Conservation (phyloP, 768 basidiomycete species). For the Serpula lacrymans region DNA sequence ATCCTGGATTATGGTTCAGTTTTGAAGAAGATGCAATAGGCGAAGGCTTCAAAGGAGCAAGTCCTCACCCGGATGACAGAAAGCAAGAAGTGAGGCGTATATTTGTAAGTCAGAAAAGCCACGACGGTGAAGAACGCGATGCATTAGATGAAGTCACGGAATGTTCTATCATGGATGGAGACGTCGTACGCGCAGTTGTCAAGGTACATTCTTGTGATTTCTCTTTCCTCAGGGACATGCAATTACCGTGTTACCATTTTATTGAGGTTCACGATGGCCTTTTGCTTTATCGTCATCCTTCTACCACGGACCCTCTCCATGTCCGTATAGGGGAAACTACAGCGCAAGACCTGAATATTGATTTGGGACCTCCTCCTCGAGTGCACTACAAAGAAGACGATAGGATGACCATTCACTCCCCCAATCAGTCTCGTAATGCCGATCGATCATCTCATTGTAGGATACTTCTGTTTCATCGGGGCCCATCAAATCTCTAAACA, state of each 20-base stretch:
- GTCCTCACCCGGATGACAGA: conserved; percentile 52
- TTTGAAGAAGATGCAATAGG: conserved; percentile 71
- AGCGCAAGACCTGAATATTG: conserved; percentile 75
- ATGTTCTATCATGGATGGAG: conserved; percentile 67
- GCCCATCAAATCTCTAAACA: conserved; percentile 5
- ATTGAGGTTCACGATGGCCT: conserved; percentile 74
- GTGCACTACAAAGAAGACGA: conserved; percentile 88
- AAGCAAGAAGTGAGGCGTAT: conserved; percentile 76
- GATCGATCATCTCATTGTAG: conserved; percentile 51
- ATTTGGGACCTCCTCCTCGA: conserved; percentile 74
- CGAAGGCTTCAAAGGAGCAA: conserved; percentile 49
- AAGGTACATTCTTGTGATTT: conserved; percentile 59
- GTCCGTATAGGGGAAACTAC: conserved; percentile 73
- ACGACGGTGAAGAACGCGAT: conserved; percentile 53
- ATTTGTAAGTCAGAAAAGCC: conserved; percentile 66
- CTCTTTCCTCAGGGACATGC: too few species aligned
- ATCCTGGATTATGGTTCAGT: conserved; percentile 82
- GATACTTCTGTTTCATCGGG: conserved; percentile 15
- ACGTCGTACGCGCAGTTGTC: conserved; percentile 61
- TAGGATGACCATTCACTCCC: conserved; percentile 79
- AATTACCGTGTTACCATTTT: neutral
- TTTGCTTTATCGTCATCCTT: conserved; percentile 63
- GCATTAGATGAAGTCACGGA: conserved; percentile 71
- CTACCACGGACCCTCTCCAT: conserved; percentile 47
- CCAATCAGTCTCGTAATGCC: conserved; percentile 39